phyloP scores from a whole-genome alignment of 179 eudicot species.

The Corrigiola litoralis region DNA sequence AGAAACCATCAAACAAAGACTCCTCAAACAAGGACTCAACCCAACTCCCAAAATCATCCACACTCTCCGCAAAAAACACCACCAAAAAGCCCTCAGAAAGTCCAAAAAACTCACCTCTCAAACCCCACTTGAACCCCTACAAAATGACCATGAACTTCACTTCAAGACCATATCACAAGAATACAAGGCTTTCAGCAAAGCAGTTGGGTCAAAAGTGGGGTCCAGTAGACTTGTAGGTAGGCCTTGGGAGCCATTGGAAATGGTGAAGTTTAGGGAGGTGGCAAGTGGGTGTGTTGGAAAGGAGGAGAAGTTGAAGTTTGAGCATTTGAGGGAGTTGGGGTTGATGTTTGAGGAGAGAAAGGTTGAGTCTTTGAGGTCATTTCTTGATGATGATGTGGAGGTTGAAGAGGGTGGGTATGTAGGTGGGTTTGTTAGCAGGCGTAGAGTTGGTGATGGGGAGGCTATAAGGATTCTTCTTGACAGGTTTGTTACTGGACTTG shows the following conservation, averaged over 20 bases:
- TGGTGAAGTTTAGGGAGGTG: slow-evolving; percentile 40
- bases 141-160: slow-evolving; percentile 48
- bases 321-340: slow-evolving; percentile 70
- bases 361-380: slow-evolving; percentile 46
- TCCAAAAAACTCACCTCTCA: slow-evolving; percentile 32
- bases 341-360: slow-evolving; percentile 51
- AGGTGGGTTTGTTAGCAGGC: slow-evolving; percentile 21
- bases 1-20: slow-evolving; percentile 46
- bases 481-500: slow-evolving; percentile 42
- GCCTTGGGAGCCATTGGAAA: slow-evolving; percentile 76
- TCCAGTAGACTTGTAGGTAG: slow-evolving; percentile 43
- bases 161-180: slow-evolving; percentile 52
- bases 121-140: slow-evolving; percentile 26
- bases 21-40: slow-evolving; percentile 47
- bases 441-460: slow-evolving; percentile 42
- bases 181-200: slow-evolving; percentile 42
- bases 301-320: slow-evolving; percentile 41
- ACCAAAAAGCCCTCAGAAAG: slow-evolving; percentile 62
- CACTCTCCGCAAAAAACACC: slow-evolving; percentile 72
- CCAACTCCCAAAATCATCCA: slow-evolving; percentile 90
- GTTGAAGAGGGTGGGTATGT: slow-evolving; percentile 41
- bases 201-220: slow-evolving; percentile 16
- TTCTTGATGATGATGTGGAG: slow-evolving; percentile 74
- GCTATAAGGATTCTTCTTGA: slow-evolving; percentile 58
- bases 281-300: slow-evolving; percentile 35